A percentile compares a stretch with the other conserved stretches of the same genome.
phyloP scores from a whole-genome alignment of 768 basidiomycete genomes.

The Auriscalpium microsporum region DNA sequence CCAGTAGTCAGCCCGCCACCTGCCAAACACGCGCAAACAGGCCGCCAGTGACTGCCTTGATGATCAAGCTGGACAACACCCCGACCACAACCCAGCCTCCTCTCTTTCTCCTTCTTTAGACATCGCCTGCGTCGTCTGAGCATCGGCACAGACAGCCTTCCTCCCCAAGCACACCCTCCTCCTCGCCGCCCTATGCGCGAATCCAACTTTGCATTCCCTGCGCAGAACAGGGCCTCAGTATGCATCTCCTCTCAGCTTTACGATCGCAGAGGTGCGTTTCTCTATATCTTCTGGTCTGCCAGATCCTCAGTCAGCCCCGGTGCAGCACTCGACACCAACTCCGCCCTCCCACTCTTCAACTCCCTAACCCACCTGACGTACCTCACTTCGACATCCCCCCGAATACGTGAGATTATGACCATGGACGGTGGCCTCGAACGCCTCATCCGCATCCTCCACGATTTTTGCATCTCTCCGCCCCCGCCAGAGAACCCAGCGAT shows the following conservation, averaged over 20 bases:
- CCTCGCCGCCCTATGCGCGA: constrained; percentile 64
- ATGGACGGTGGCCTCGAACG: constrained; percentile 97
- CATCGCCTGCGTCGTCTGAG: neutral
- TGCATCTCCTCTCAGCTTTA: constrained; percentile 93
- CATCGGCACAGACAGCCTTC: neutral
- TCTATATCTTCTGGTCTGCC: neutral
- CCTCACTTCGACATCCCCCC: constrained; percentile 93
- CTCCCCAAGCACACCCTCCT: neutral
- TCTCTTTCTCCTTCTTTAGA: neutral
- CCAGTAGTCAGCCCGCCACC: constrained; percentile 2
- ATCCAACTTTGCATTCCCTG: constrained; percentile 90
- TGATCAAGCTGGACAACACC: constrained; percentile 12
- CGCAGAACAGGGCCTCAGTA: constrained; percentile 90
- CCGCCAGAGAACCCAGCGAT: constrained; percentile 70
- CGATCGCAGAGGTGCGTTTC: constrained; percentile 74
- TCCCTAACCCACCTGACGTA: constrained; percentile 94
- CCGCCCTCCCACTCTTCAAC: constrained; percentile 71
- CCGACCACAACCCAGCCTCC: constrained; percentile 5
- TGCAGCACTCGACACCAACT: constrained; percentile 45
- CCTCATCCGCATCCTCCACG: constrained; percentile 84
- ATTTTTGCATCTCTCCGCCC: constrained; percentile 78
- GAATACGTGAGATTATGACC: constrained; percentile 97
- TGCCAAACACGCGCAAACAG: constrained; percentile 9
- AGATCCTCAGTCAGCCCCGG: neutral
- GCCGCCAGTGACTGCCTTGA: constrained; percentile 7